Percentiles rank a stretch among this genome's conserved stretches.
Evolutionary conservation across 495 filamentous ascomycete species (phyloP).

Genomic region (Penicillium alfredii): DNA sequence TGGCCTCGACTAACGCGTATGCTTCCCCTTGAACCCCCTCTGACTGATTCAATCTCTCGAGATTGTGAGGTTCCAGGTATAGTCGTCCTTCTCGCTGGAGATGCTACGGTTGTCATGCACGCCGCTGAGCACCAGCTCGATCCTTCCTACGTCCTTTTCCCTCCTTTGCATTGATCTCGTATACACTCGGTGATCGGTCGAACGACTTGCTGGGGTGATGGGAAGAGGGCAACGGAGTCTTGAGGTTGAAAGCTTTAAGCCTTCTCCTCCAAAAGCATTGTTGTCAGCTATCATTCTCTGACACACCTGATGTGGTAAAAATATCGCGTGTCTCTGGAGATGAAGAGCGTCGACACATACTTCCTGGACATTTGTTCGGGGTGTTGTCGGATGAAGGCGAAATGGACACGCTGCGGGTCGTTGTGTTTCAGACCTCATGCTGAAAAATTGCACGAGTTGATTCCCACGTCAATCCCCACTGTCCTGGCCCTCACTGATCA

Average conservation of each 20-base stretch:
- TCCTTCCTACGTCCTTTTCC: slow-evolving; percentile 58
- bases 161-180: too few species aligned
- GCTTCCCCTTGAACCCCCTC: slow-evolving; percentile 39
- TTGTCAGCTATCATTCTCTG: slow-evolving; percentile 44
- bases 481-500: slow-evolving; percentile 62
- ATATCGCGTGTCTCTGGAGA: slow-evolving; percentile 11
- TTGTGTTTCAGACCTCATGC: slow-evolving; percentile 17
- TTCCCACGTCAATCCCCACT: slow-evolving; percentile 4
- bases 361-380: slow-evolving; percentile 63
- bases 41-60: slow-evolving; percentile 38
- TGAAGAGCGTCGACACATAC: slow-evolving; percentile 42
- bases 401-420: slow-evolving; percentile 12
- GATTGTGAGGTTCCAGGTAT: slow-evolving; percentile 55
- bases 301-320: slow-evolving; percentile 18
- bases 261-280: slow-evolving; percentile 84
- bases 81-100: slow-evolving; percentile 77
- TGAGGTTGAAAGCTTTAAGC: slow-evolving; percentile 61
- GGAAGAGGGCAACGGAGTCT: slow-evolving; percentile 61
- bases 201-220: slow-evolving; percentile 32
- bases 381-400: slow-evolving; percentile 72
- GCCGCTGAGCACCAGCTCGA: slow-evolving; percentile 70
- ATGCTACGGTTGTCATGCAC: slow-evolving; percentile 33
- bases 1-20: slow-evolving; percentile 58
- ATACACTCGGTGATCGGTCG: too few species aligned
- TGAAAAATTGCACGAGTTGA: slow-evolving; percentile 27